These are phyloP conservation scores for Dactylellina leptospora DNA, from an alignment of 2,329 filamentous ascomycete species.

Conservation along the genomic window DNA sequence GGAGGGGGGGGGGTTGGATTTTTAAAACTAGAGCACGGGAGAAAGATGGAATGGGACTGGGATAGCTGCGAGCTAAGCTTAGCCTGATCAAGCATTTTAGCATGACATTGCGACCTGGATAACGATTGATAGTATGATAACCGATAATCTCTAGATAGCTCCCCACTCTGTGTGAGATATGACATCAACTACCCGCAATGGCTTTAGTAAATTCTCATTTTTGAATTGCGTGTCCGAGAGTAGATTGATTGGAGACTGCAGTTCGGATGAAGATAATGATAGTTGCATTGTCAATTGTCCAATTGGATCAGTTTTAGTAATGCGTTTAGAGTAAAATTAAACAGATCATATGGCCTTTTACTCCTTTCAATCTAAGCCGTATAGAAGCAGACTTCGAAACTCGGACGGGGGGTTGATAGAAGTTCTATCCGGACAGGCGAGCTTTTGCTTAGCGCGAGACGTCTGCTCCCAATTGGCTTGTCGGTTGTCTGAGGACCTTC, in stretches of 20 bases:
- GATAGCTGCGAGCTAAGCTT: background rate
- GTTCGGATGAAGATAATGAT: too few species aligned
- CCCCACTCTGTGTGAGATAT: background rate
- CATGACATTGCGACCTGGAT: background rate
- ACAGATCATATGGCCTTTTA: constrained; percentile 1
- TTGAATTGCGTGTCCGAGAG: too few species aligned
- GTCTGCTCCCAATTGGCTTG: too few species aligned
- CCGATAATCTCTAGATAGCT: background rate
- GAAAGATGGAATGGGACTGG: background rate
- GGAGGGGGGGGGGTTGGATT: background rate
- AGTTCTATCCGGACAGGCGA: too few species aligned
- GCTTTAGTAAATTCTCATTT: too few species aligned
- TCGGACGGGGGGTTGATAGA: too few species aligned
- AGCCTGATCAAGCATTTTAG: background rate
- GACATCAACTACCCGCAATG: background rate
- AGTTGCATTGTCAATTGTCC: too few species aligned
- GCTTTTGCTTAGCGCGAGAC: too few species aligned
- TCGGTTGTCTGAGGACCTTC: too few species aligned
- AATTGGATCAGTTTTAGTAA: too few species aligned
- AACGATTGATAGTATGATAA: background rate
- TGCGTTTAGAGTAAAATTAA: too few species aligned
- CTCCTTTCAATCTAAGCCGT: background rate
- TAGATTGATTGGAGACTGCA: too few species aligned
- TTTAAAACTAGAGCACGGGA: background rate
- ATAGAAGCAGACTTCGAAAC: background rate